Evolutionary conservation across 192 early-diverging fungal species (phyloP), one percentile per base, ranked within the genome.

Genomic region (Globomyces pollinis-pini): DNA sequence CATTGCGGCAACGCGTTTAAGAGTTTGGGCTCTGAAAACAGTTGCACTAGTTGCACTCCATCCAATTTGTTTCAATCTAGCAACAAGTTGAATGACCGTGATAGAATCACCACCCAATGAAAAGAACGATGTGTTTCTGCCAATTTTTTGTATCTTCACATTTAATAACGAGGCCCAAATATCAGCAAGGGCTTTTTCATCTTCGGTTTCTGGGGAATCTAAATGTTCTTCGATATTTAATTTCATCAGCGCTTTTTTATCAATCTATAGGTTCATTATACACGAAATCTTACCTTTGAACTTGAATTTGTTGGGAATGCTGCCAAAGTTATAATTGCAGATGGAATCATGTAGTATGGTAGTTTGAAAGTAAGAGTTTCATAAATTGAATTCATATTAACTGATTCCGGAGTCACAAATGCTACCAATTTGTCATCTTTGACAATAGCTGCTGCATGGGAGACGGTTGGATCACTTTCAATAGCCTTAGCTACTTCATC

Each of bases 31-130:
- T 36, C 13, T 5, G 35, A 36, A 36, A 13, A 36, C 35, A 36
- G 5, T 13, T 8, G 13, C 5, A 5, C 7, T 8, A 36, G 7
- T 36, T 36, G 13, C 5, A 13, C 35, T 36, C 35, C 35, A 36
- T 36, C 35, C 35, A 36, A 36, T 5, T 36, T 36, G 5, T 36
- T 36, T 33, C 28, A 38, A 47, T 6, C 15, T 20, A 18, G 29
- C 16, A 3, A 44, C 42, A 0, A 72, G 3, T 2, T 38, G 50
- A 23, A 71, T 57, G 3, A 60, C 60, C 0, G 8, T 38, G 12
- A 74, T 55, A 33, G 62, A 65, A 39, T 75, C 73, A 12, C 73
- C 73, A 12, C 69, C 73, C 1, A 73, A 50, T 15, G 59, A 36
- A 49, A 72, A 75, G 59, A 72, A 75, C 12, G 73, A 68, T 2